These are phyloP conservation scores for Thelonectria rubi DNA, from an alignment of 2,329 filamentous ascomycete genomes.

Conservation along the genomic window DNA sequence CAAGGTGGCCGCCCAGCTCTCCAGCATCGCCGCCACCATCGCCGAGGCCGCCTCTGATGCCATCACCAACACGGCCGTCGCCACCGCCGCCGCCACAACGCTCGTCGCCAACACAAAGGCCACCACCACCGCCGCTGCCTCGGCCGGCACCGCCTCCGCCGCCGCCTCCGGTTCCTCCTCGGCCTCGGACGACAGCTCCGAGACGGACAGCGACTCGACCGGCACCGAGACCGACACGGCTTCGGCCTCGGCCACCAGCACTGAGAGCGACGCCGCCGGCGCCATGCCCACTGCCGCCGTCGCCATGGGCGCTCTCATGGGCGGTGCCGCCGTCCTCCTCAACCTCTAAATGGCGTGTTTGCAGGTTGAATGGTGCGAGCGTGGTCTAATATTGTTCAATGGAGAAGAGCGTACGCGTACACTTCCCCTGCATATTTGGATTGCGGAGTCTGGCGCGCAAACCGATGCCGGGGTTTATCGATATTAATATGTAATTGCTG, in stretches of 20 bases:
- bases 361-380: background rate
- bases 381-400: background rate
- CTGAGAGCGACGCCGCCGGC: slow-evolving; percentile 12
- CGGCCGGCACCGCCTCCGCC: background rate
- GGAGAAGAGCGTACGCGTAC: slow-evolving; percentile 10
- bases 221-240: slow-evolving; percentile 5
- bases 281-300: slow-evolving; percentile 20
- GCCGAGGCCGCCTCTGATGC: background rate
- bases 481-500: slow-evolving; percentile 16
- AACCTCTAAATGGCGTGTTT: slow-evolving; percentile 15
- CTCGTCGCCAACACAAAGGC: background rate
- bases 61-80: background rate
- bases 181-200: background rate
- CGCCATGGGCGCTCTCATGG: slow-evolving; percentile 22
- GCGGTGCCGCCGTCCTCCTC: slow-evolving; percentile 19
- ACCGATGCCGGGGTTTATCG: background rate
- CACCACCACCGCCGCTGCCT: background rate
- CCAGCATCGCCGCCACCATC: slow-evolving; percentile 12
- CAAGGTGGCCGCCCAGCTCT: slow-evolving; percentile 14
- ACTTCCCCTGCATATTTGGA: slow-evolving; percentile 3
- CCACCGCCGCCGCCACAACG: background rate
- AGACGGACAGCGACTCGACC: slow-evolving; percentile 6
- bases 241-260: slow-evolving; percentile 11
- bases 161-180: background rate
- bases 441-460: background rate